Base-by-base conservation (phyloP, 106 monocot genomes). In the Dioscorea dumetorum region DNA sequence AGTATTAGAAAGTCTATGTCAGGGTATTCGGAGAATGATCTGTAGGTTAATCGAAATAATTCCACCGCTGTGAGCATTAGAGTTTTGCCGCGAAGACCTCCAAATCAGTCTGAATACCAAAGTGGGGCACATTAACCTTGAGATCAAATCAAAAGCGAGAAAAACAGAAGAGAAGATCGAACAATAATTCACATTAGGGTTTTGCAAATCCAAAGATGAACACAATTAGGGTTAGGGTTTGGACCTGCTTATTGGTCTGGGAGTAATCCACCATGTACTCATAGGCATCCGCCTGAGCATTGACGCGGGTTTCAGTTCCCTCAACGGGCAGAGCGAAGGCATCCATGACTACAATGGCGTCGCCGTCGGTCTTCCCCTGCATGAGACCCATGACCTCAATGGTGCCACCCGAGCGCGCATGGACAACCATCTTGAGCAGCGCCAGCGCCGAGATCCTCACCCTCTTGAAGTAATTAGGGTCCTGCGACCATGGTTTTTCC, bases 241-340 rank as follows among this genome's bases (percentile, higher is more conserved):
- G 8, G 1, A 95, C 95, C 91, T 84, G 84, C 67, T 97, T 91
- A 70, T 97, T 92, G 23, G 91, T 82, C 75, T 85, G 88, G 3
- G 88, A 84, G 65, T 97, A 97, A n/a, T 91, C 95, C 12, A 97
- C 97, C 92, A 97, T 97, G 70, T 97, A 97, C 80, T 92, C 97
- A 51, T 97, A 84, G 18, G 97, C 92, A 69, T 89, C 91, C 24
- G 86, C 92, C 78, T 97, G 92, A 12, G 97, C 89, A 68, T 92
- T 97, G 23, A 97, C 97, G 48, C 97, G 73, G 48, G 91, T 97
- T 84, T 97, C 97, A 7, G 97, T 97, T 23, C 97, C 97, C 78
- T 92, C 91, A 49, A 97, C 97, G 10, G 97, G 97, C 12, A 97
- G 84, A 21, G 97, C 97, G 62, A 92, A 92, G 22, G 97, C 97